phyloP scores from a whole-genome alignment of 192 early-diverging fungal genomes.

The Coemansia sp. region DNA sequence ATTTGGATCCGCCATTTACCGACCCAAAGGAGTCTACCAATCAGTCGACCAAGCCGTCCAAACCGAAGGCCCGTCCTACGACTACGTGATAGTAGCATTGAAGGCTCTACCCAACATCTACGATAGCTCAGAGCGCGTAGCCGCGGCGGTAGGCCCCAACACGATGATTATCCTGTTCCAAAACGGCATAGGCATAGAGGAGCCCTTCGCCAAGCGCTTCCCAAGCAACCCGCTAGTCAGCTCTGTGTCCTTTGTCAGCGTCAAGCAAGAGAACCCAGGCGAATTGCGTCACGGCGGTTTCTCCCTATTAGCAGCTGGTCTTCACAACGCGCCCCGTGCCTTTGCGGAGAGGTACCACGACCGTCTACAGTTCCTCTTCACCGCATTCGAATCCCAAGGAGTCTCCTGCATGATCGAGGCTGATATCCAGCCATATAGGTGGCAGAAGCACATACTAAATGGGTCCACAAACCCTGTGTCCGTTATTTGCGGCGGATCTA shows the following conservation, averaged over 20 bases:
- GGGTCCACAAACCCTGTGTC: constrained; percentile 50
- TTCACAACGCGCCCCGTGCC: constrained; percentile 8
- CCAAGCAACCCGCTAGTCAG: constrained; percentile 51
- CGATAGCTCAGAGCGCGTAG: constrained; percentile 32
- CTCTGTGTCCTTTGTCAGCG: constrained; percentile 44
- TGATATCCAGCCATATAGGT: constrained; percentile 52
- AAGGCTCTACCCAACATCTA: constrained; percentile 52
- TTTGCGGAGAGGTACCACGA: background rate
- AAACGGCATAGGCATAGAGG: constrained; percentile 71
- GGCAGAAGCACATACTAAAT: constrained; percentile 53
- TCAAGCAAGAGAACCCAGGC: constrained; percentile 22
- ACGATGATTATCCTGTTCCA: constrained; percentile 58
- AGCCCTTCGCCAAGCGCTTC: constrained; percentile 56
- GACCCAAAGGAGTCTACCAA: constrained; percentile 22
- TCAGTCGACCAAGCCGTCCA: constrained; percentile 32
- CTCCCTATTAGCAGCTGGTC: constrained; percentile 38
- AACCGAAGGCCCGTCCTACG: constrained; percentile 14
- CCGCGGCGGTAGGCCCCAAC: constrained; percentile 7
- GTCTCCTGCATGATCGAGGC: constrained; percentile 37
- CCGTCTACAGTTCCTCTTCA: constrained; percentile 25
- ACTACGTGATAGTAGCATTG: constrained; percentile 49
- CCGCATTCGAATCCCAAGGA: constrained; percentile 26
- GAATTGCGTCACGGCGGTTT: constrained; percentile 44
- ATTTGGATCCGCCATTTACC: constrained; percentile 29
- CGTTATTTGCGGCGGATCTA: constrained; percentile 37